Base-by-base conservation (phyloP, 345 rosid species). In the Populus nigra region DNA sequence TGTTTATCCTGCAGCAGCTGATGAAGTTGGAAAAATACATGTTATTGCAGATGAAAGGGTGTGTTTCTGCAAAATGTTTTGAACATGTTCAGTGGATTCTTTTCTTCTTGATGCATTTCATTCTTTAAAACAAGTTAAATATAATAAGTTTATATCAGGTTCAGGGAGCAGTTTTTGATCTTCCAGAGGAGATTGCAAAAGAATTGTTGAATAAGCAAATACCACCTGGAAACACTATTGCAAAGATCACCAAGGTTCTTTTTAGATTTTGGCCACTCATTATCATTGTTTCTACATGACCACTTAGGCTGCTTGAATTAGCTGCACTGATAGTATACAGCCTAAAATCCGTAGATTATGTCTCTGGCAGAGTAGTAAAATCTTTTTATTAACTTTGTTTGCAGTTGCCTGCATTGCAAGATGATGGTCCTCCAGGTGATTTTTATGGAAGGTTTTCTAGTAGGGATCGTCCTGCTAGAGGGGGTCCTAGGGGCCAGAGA, bases 151-250 rank as follows among this genome's bases (percentile, higher is more conserved):
- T 53, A 73, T 80, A 35, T 80, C 90, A 95, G 99, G 83, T 93
- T 76, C 99, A 92, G 88, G 99, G 98, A 76, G 98, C 99, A 27
- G 94, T 95, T 77, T 95, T 93, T 81, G 99, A 95, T 88, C 88
- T 95, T 65, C 97, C 99, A 1, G 98, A 93, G 86, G 99, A 95
- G 73, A 90, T 93, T 57, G 98, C 94, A 2, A 93, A 90, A 86
- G 92, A 84, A 83, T 86, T 95, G 74, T 86, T 95, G 74, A 87
- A 82, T 77, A 89, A 79, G 87, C 86, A 90, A 87, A 49, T 86
- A 47, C 99, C 98, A 63, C 92, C 91, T 27, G 99, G 99, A 78
- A 93, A 92, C 84, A 87, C 82, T 35, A 81, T 95, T 76, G 75
- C 89, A 53, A 87, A 92, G 86, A 91, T 91, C 76, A 85, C 91